Evolutionary conservation across 1,139 yeast genomes (phyloP), one percentile per base, ranked within the genome.

Genomic region (Candida albicans): DNA sequence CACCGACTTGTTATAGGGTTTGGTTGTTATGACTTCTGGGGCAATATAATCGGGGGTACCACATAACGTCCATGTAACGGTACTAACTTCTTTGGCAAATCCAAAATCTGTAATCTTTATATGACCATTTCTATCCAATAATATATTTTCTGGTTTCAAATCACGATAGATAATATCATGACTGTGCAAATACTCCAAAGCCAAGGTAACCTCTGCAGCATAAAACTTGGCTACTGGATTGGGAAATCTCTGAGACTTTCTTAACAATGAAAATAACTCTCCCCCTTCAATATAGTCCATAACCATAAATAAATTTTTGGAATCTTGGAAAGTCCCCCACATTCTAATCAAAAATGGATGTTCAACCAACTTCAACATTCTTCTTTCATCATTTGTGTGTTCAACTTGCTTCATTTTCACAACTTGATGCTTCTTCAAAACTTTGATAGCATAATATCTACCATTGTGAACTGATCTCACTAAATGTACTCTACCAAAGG

Each of bases 241-340:
- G 2, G 84, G 84, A 55, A 79, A 79, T 37, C 80, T 61, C 53
- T 76, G 82, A n/a, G 82, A 77, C 53, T 79, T 79, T 49, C 84
- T 64, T 50, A 79, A 66, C 41, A 79, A 64, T 11, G 81, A 73
- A 56, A 79, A 79, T 39, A 79, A 64, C 54, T 79, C 84, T 33
- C 84, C 84, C 42, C 84, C 84, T 61, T 79, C 84, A 48, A 79
- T 78, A 57, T 78, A 79, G 56, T 79, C 84, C 84, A 79, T 79
- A 12, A 79, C 76, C 80, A 79, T 78, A 55, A 79, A 79, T 44
- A 79, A 66, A 49, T 77, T 76, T 50, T 70, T 73, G 41, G 77
- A 65, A 56, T 79, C 84, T 59, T 79, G 84, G 55, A 74, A 79
- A 2, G 84, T 79, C 8, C 84, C 84, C 84, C 84, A 79, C 83